A percentile compares a stretch with the other conserved stretches of the same genome.
phyloP scores from a whole-genome alignment of 169 alveolate species.

The Plasmodium inui region DNA sequence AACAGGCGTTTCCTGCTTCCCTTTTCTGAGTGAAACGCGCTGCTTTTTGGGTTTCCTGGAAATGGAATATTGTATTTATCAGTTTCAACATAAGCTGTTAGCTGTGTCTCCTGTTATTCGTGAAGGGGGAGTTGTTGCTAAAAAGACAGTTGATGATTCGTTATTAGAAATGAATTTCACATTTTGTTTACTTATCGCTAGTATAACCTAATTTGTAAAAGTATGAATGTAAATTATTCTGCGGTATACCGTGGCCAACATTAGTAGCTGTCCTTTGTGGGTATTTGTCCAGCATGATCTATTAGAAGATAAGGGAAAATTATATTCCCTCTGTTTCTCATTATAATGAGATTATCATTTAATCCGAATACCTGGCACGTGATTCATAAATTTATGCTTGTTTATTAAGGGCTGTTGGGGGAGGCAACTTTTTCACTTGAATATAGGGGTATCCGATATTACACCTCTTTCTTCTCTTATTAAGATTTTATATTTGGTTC shows the following conservation, averaged over 20 bases:
- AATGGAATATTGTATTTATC: too few species aligned
- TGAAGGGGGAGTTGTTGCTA: too few species aligned
- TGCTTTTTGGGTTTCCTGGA: too few species aligned
- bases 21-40: too few species aligned
- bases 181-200: background rate
- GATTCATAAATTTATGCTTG: background rate
- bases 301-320: background rate
- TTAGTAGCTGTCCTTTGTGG: background rate
- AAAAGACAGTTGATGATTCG: too few species aligned
- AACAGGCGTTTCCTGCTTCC: too few species aligned
- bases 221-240: background rate
- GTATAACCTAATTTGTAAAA: background rate
- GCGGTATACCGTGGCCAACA: background rate
- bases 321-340: background rate
- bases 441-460: background rate
- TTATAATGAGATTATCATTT: background rate
- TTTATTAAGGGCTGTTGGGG: background rate
- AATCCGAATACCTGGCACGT: background rate
- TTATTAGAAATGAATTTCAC: too few species aligned
- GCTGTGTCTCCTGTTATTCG: too few species aligned
- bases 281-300: background rate
- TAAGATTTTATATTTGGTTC: background rate
- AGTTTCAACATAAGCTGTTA: too few species aligned
- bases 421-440: background rate
- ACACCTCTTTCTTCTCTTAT: background rate